Percentiles rank a stretch among this genome's conserved stretches.
Conservation (phyloP, 2,329 filamentous ascomycete species). For the Fusarium udum region DNA sequence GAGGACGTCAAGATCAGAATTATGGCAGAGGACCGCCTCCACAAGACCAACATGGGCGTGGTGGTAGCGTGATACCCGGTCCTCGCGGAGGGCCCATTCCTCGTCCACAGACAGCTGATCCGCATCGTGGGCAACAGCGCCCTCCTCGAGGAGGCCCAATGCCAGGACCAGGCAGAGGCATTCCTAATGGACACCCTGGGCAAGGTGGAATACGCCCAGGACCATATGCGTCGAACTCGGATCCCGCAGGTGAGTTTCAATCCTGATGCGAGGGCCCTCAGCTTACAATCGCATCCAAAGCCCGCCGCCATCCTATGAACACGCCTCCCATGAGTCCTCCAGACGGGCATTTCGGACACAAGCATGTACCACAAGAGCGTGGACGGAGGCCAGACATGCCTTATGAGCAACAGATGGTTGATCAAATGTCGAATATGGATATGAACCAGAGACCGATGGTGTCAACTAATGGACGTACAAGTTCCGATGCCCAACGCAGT, state of each 20-base stretch:
- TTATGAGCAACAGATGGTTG: slow-evolving; percentile 46
- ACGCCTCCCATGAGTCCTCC: slow-evolving; percentile 45
- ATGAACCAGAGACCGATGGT: slow-evolving; percentile 44
- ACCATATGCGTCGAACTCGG: slow-evolving; percentile 53
- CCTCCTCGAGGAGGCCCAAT: slow-evolving; percentile 50
- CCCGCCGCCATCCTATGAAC: slow-evolving; percentile 47
- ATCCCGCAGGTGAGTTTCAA: slow-evolving; percentile 52
- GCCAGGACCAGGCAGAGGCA: slow-evolving; percentile 42
- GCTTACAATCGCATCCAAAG: slow-evolving; percentile 33
- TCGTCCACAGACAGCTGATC: slow-evolving; percentile 53
- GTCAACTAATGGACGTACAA: slow-evolving; percentile 34
- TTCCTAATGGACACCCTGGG: slow-evolving; percentile 44
- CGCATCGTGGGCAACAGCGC: slow-evolving; percentile 49
- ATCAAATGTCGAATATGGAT: slow-evolving; percentile 51
- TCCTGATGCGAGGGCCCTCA: not conserved
- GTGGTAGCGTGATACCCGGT: slow-evolving; percentile 53
- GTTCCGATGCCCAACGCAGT: slow-evolving; percentile 41
- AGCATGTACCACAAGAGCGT: slow-evolving; percentile 34
- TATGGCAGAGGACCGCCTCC: slow-evolving; percentile 54
- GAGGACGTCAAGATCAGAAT: slow-evolving; percentile 55
- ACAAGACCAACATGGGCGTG: slow-evolving; percentile 58
- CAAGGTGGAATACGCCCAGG: slow-evolving; percentile 54
- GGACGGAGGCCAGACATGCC: slow-evolving; percentile 36
- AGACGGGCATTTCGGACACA: slow-evolving; percentile 40
- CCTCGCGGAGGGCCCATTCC: slow-evolving; percentile 57